A percentile compares a stretch with the other conserved stretches of the same genome.
Conservation (phyloP, 1,139 yeast species). For the Nadsonia starkeyi-henricii region DNA sequence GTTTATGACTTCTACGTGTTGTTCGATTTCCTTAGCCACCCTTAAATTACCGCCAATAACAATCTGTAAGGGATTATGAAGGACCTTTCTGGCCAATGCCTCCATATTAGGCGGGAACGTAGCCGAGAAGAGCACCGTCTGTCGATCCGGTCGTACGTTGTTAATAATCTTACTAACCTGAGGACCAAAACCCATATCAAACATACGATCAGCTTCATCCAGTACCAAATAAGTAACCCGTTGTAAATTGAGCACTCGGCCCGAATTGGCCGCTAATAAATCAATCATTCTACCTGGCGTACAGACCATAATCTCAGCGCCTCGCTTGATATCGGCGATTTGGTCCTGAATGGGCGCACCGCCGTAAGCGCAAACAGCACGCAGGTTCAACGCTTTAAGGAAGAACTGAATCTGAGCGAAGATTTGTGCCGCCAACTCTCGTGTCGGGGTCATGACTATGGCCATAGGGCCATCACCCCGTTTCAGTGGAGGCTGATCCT, state of each 20-base stretch:
- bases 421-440: constrained; percentile 85
- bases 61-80: constrained; percentile 56
- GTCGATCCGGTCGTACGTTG: constrained; percentile 83
- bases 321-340: constrained; percentile 65
- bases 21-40: constrained; percentile 72
- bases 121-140: constrained; percentile 88
- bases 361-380: constrained; percentile 82
- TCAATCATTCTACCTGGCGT: constrained; percentile 96
- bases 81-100: constrained; percentile 48
- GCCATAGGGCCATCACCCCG: constrained; percentile 65
- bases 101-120: constrained; percentile 80
- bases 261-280: constrained; percentile 68
- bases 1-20: constrained; percentile 45
- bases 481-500: constrained; percentile 47
- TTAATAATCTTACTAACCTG: constrained; percentile 90
- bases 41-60: constrained; percentile 72
- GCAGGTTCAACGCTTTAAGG: constrained; percentile 33
- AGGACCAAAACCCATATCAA: constrained; percentile 97
- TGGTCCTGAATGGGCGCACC: constrained; percentile 78
- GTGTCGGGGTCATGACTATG: constrained; percentile 74
- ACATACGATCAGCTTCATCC: constrained; percentile 82
- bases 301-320: constrained; percentile 74
- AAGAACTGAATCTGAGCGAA: constrained; percentile 53
- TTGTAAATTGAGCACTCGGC: constrained; percentile 55
- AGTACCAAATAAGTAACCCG: constrained; percentile 70